phyloP scores from a whole-genome alignment of 1,284 basidiomycete species.

The Trichosporon ovoides region DNA sequence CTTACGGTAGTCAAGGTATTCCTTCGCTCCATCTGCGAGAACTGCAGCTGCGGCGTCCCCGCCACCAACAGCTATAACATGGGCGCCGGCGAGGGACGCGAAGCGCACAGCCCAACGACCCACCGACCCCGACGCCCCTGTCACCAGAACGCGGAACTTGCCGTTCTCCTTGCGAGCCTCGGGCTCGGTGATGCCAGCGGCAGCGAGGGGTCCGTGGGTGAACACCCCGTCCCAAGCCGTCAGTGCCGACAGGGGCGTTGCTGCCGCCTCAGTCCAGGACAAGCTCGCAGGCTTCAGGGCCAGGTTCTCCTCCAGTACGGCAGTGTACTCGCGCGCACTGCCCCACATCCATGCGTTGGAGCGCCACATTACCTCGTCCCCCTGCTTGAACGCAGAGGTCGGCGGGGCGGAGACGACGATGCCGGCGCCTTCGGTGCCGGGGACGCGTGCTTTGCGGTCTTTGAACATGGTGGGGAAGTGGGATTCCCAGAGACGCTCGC shows the following conservation, averaged over 20 bases:
- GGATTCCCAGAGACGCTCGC: constrained; percentile 13
- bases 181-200: not conserved
- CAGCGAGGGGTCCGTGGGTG: constrained; percentile 13
- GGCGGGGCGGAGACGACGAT: constrained; percentile 3
- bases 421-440: constrained; percentile 19
- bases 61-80: not conserved
- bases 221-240: constrained; percentile 19
- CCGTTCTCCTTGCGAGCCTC: not conserved
- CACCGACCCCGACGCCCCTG: constrained; percentile 10
- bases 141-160: constrained; percentile 9
- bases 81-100: constrained; percentile 7
- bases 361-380: constrained; percentile 17
- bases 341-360: constrained; percentile 13
- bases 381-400: not conserved
- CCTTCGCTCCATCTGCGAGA: constrained; percentile 7
- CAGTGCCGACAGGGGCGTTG: constrained; percentile 13
- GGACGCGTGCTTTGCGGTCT: constrained; percentile 6
- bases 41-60: not conserved
- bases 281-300: constrained; percentile 12
- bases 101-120: constrained; percentile 14
- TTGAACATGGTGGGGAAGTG: not conserved
- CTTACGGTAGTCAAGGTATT: constrained; percentile 11
- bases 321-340: constrained; percentile 6
- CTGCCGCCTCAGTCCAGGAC: constrained; percentile 13
- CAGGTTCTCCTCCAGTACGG: constrained; percentile 10